These are phyloP conservation scores for Stenogyne calaminthoides DNA, from an alignment of 305 asterid species.

Conservation along the genomic window DNA sequence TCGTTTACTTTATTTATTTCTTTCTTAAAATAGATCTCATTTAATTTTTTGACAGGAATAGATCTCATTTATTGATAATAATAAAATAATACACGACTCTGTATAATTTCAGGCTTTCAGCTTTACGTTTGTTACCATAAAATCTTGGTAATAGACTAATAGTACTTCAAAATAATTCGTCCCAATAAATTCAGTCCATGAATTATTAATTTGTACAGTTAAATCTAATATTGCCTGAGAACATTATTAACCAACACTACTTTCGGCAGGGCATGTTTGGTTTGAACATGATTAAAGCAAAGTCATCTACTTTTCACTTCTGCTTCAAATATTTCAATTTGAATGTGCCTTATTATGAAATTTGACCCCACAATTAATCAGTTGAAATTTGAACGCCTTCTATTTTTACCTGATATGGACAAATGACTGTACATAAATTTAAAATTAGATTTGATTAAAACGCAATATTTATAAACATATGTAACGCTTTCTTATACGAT, in stretches of 20 bases:
- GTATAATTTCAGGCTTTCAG: background rate
- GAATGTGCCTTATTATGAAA: background rate
- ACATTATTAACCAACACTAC: slow-evolving; percentile 27
- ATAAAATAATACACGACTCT: background rate
- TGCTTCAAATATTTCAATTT: slow-evolving; percentile 1
- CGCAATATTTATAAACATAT: too few relatives aligned
- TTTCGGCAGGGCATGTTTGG: slow-evolving; percentile 39
- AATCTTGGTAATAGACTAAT: background rate
- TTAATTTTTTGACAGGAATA: background rate
- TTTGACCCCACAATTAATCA: background rate
- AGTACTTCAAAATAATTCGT: background rate
- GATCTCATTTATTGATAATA: background rate
- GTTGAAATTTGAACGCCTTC: background rate
- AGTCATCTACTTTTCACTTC: background rate
- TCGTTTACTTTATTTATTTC: background rate
- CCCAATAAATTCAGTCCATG: background rate
- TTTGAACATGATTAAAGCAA: slow-evolving; percentile 34
- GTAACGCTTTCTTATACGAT: too few relatives aligned
- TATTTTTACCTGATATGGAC: background rate
- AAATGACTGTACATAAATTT: background rate
- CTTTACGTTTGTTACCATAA: background rate
- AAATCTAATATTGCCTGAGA: slow-evolving; percentile 30
- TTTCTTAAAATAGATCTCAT: background rate
- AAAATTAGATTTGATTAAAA: too few relatives aligned
- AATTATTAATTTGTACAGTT: slow-evolving; percentile 26